Evolutionary conservation across 495 filamentous ascomycete species (phyloP), one percentile per base, ranked within the genome.

Genomic region (Talaromyces trachyspermus): DNA sequence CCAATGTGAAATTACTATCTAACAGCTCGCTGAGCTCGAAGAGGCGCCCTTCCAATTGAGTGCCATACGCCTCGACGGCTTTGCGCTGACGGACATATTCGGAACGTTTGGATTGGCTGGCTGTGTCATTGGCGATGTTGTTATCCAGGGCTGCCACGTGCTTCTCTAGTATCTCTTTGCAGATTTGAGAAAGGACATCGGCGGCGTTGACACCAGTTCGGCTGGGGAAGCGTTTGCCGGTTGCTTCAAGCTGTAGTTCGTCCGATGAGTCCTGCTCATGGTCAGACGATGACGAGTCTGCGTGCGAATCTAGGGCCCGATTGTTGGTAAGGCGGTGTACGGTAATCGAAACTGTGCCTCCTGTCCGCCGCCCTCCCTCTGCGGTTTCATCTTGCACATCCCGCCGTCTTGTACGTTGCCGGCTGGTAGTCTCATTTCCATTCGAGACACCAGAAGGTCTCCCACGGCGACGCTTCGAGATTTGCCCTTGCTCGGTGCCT

Each of bases 161-260:
- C 44, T 74, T 74, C 27, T 78, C 77, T 22, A 85, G 63, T 1
- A 82, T 76, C 56, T 87, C 84, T 33, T 80, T 74, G 61, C 82
- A 86, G 33, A 87, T 73, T 58, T 86, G 81, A 39, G 75, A 70
- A 8, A 87, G 58, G 0, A 87, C 84, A 41, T 88, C 84, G 14
- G 85, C 71, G 1, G 77, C 67, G 51, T 86, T 87, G 47, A 85
- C 81, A 23, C 80, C 83, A 20, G 71, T 71, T n/a, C 77, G 75
- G 49, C 69, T 80, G 9, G 76, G 66, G 10, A 70, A 55, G 29
- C 65, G 68, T 33, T 63, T 59, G 44, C 63, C 58, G 25, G 45
- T 50, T 8, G 52, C 52, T 0, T 61, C 56, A 18, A 61, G n/a
- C n/a, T n/a, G n/a, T n/a, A n/a, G 49, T 41, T 68, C 64, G 36